Base-by-base conservation (phyloP, 805 yeast genomes). In the Metschnikowia chrysomelidarum region DNA sequence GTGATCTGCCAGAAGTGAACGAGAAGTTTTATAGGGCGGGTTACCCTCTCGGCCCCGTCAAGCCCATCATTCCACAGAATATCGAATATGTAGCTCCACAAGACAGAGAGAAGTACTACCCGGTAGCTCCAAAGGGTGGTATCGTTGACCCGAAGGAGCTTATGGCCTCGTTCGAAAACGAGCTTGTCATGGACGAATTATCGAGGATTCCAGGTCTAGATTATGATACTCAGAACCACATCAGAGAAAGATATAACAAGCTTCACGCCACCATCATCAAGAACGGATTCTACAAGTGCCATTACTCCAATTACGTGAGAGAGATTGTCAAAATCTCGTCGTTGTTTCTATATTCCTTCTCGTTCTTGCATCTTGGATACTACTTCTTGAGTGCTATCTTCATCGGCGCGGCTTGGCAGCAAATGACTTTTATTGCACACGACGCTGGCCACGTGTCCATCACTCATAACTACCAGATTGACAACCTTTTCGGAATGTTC, bases 371-470 rank as follows among this genome's bases (percentile, higher is more conserved):
- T 41, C 38, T 58, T 9, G 56, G 61, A 12, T 67, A 72, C 53
- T 69, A 75, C 39, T 57, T 65, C 21, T 26, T 71, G 17, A 78
- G 88, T 47, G 95, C 93, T 0, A 38, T 80, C 5, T 61, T 61
- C 35, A 63, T 88, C 40, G 96, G 93, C 0, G 51, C 78, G 28
- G 85, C 82, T 7, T 87, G 96, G 96, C 96, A 87, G 48, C 96
- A 87, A 57, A 69, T 85, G 55, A 83, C 87, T 2, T 87, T 87
- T 55, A 80, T 86, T 34, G 96, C 82, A 1, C 96, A 87, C 53
- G 96, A 87, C 58, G 87, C 95, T 0, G 95, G 95, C 5, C 96
- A 87, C 56, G 73, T 85, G 10, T 73, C 87, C 2, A 82, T 87
- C 33, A 81, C 95, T 0, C 96, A 87, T 56, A 68, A 83, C 49